Base-by-base conservation (phyloP, 345 rosid genomes). In the Murraya koenigii region DNA sequence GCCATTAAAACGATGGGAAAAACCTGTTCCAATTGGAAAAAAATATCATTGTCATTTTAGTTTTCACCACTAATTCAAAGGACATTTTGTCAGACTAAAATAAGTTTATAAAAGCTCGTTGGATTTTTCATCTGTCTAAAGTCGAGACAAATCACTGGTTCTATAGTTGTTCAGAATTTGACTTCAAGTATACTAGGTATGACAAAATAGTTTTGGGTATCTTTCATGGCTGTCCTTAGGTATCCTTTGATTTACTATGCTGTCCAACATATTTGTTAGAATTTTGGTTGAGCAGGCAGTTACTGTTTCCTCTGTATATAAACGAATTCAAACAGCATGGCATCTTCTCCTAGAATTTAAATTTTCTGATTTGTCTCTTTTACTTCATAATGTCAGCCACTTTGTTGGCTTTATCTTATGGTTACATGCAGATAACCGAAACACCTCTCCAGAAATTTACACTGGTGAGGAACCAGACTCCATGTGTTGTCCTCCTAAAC, bases 401-500 rank as follows among this genome's bases (percentile, higher is more conserved):
- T 10, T 64, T 80, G 17, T 44, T 80, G 38, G 44, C 72, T 72
- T 80, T 77, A 66, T 77, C 52, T 78, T 33, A 66, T 82, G 76
- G 9, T 38, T 17, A 17, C 79, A 25, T 33, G 72, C 81, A 90
- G 97, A 82, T 71, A 75, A 68, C 7, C 82, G 60, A 73, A 80
- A 72, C 32, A 64, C 11, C 81, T 84, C 87, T 66, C 85, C 85
- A 20, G 80, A 79, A 80, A 72, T 44, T 72, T 79, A 71, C 38
- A 63, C 66, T 14, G 44, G 79, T 65, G 84, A 85, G 82, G 89
- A 86, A 74, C 78, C 87, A 55, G 85, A 86, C 62, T 84, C 75
- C 64, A 69, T 77, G 61, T 77, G 79, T 82, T 75, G 66, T 80
- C 84, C 91, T 77, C 79, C 82, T 72, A 86, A 94, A 85, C 83